phyloP scores from a whole-genome alignment of 176 grass and related monocot genomes.

The Saccharum officinarum region DNA sequence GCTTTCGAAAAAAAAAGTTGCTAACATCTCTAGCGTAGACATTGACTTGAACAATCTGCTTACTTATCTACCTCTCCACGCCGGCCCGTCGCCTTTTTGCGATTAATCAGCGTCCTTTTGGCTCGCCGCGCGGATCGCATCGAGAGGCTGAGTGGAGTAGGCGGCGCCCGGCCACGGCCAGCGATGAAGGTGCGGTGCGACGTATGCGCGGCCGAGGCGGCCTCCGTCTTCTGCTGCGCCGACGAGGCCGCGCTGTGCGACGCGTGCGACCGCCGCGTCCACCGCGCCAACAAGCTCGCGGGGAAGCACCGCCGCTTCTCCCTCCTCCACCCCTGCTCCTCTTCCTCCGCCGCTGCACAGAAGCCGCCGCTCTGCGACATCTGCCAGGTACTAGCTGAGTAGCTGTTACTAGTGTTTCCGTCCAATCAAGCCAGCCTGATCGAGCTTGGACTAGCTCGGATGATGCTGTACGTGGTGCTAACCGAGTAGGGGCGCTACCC shows the following conservation, averaged over 20 bases:
- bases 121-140: not conserved
- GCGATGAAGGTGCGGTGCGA: constrained; percentile 94
- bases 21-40: not conserved
- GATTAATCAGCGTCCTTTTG: not conserved
- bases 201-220: constrained; percentile 58
- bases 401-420: not conserved
- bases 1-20: no score
- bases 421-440: not conserved
- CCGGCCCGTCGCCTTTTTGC: not conserved
- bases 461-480: not conserved
- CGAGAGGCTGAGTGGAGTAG: not conserved
- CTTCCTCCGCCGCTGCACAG: constrained; percentile 9
- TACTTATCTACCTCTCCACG: no score
- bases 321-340: constrained; percentile 46
- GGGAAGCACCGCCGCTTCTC: constrained; percentile 70
- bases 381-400: constrained; percentile 56
- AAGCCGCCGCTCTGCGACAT: constrained; percentile 74
- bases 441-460: not conserved
- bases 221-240: constrained; percentile 87
- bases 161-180: not conserved
- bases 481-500: not conserved
- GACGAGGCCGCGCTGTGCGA: constrained; percentile 88
- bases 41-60: no score
- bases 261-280: constrained; percentile 64
- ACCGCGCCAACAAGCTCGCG: constrained; percentile 78